phyloP scores from a whole-genome alignment of 371 early-diverging fungal species.

The Globomyces sp. region DNA sequence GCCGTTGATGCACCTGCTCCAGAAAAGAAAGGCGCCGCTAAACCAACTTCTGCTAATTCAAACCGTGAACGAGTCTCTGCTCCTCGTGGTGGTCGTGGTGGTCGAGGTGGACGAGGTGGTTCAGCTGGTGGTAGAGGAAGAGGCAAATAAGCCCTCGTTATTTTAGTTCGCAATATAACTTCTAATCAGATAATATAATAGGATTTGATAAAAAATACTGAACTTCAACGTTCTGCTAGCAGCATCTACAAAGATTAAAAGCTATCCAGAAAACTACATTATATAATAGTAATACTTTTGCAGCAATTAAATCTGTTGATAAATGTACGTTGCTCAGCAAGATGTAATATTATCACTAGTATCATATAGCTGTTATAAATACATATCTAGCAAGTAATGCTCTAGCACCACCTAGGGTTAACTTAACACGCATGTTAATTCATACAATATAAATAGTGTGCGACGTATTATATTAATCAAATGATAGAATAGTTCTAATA shows the following conservation, averaged over 20 bases:
- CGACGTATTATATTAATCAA: no score
- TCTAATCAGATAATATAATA: conserved; percentile 28
- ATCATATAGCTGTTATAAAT: background rate
- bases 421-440: no score
- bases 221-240: no score
- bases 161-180: conserved; percentile 31
- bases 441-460: no score
- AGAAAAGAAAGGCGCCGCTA: conserved; percentile 3
- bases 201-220: no score
- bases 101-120: conserved; percentile 21
- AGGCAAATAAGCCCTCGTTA: conserved; percentile 12
- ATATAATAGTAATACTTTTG: no score
- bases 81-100: conserved; percentile 16
- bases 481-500: conserved; percentile 24
- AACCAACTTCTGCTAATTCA: conserved; percentile 11
- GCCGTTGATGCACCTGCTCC: conserved; percentile 4
- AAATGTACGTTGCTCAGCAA: no score
- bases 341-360: no score
- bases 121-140: conserved; percentile 11
- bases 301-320: no score
- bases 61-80: conserved; percentile 17
- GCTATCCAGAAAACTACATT: no score
- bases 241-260: no score
- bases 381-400: background rate
- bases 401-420: no score